These are phyloP conservation scores for Tinospora cordifolia DNA, from an alignment of 164 flowering plant genomes.

Conservation along the genomic window DNA sequence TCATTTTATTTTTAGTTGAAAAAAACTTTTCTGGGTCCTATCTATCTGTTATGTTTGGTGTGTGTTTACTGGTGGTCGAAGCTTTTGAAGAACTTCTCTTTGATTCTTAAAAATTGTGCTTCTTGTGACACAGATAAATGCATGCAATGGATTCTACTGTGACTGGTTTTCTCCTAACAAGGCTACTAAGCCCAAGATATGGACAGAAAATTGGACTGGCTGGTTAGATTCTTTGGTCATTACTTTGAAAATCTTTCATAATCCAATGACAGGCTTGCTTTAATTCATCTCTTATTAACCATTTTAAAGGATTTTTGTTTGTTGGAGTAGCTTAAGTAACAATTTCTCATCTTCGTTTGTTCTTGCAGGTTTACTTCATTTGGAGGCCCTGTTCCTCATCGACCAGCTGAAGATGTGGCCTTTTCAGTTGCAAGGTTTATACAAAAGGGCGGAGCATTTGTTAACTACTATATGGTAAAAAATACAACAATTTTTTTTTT, in stretches of 20 bases:
- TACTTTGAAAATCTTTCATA: background rate
- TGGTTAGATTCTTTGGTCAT: conserved; percentile 41
- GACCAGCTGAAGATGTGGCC: conserved; percentile 95
- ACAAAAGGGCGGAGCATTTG: conserved; percentile 86
- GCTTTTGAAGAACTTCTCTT: background rate
- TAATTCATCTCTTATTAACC: background rate
- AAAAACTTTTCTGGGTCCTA: background rate
- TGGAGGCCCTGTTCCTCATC: conserved; percentile 83
- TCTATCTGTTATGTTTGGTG: background rate
- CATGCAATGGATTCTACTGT: conserved; percentile 98
- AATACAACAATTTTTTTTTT: background rate
- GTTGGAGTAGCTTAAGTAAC: background rate
- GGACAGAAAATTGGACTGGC: conserved; percentile 99
- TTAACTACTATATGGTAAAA: conserved; percentile 92
- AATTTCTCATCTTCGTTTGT: background rate
- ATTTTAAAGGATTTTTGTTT: background rate
- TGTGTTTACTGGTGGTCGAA: background rate
- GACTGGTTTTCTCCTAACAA: conserved; percentile 95
- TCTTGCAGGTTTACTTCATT: conserved; percentile 75
- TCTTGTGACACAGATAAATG: conserved; percentile 52
- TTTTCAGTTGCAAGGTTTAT: conserved; percentile 90
- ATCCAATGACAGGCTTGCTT: background rate
- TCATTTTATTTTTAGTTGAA: background rate
- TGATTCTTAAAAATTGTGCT: background rate
- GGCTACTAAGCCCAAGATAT: conserved; percentile 87